phyloP scores from a whole-genome alignment of 176 grass and related monocot species.

The Eremochloa ophiuroides region DNA sequence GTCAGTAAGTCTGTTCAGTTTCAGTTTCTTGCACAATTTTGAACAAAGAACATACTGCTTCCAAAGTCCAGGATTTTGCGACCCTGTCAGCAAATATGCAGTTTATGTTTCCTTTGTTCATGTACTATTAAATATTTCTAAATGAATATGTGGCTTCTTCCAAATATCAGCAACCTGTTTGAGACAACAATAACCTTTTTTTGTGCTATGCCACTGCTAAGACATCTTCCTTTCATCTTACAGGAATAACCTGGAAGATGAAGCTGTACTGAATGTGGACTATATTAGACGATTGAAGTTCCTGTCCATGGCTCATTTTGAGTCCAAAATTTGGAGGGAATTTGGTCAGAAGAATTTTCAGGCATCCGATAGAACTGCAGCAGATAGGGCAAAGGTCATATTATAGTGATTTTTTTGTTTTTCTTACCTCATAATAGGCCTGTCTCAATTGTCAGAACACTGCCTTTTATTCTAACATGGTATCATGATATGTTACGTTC shows the following conservation, averaged over 20 bases:
- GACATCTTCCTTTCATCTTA: constrained; percentile 16
- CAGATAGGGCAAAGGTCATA: constrained; percentile 53
- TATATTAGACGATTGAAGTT: constrained; percentile 40
- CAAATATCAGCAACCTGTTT: neutral
- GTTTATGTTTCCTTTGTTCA: neutral
- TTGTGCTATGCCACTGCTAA: neutral
- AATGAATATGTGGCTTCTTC: neutral
- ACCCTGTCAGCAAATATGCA: neutral
- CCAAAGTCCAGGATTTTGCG: neutral
- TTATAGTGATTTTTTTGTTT: neutral
- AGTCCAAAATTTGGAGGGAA: constrained; percentile 37
- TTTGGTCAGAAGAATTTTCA: constrained; percentile 24
- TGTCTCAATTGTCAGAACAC: neutral
- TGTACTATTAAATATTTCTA: neutral
- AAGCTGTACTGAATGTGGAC: neutral
- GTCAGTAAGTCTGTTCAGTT: constrained; percentile 27
- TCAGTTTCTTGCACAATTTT: neutral
- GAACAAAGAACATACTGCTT: constrained; percentile 6
- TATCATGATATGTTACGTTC: neutral
- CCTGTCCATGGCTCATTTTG: constrained; percentile 42
- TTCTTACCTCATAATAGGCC: neutral
- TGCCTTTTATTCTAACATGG: neutral
- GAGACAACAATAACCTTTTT: neutral
- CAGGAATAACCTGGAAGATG: constrained; percentile 49
- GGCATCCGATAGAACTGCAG: constrained; percentile 1